A percentile compares a stretch with the other conserved stretches of the same genome.
Conservation (phyloP, 73 alveolate species). For the Paramecium bursaria region DNA sequence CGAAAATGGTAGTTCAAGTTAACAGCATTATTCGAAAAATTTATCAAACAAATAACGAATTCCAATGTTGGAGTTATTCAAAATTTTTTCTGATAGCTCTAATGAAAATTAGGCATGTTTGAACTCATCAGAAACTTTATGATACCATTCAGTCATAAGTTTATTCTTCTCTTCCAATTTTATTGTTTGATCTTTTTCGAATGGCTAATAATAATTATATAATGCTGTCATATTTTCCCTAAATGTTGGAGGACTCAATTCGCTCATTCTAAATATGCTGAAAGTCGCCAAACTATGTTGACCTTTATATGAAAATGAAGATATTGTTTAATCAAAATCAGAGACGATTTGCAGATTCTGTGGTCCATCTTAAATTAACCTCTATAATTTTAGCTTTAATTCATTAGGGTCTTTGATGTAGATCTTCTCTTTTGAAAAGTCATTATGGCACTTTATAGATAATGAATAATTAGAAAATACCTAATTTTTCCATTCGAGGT, state of each 20-base stretch:
- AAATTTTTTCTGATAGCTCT: background rate
- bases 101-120: constrained; percentile 28
- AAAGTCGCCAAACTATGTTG: constrained; percentile 56
- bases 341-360: constrained; percentile 1
- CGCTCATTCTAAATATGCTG: constrained; percentile 18
- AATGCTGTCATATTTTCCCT: background rate
- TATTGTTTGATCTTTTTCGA: constrained; percentile 35
- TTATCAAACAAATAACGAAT: constrained; percentile 23
- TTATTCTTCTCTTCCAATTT: constrained; percentile 53
- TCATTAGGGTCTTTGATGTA: too few relatives aligned
- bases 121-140: constrained; percentile 46
- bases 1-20: constrained; percentile 24
- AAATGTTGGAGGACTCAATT: constrained; percentile 13
- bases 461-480: too few relatives aligned
- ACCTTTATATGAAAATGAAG: too few relatives aligned
- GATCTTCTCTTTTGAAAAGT: too few relatives aligned
- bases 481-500: too few relatives aligned
- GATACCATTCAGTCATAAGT: constrained; percentile 55
- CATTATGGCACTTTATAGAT: too few relatives aligned
- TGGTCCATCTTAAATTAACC: background rate
- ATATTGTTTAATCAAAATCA: constrained; percentile 38
- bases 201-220: constrained; percentile 47
- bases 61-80: constrained; percentile 8
- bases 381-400: too few relatives aligned
- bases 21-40: constrained; percentile 17